phyloP scores from a whole-genome alignment of 257 asterid genomes.

The Ocimum tenuiflorum region DNA sequence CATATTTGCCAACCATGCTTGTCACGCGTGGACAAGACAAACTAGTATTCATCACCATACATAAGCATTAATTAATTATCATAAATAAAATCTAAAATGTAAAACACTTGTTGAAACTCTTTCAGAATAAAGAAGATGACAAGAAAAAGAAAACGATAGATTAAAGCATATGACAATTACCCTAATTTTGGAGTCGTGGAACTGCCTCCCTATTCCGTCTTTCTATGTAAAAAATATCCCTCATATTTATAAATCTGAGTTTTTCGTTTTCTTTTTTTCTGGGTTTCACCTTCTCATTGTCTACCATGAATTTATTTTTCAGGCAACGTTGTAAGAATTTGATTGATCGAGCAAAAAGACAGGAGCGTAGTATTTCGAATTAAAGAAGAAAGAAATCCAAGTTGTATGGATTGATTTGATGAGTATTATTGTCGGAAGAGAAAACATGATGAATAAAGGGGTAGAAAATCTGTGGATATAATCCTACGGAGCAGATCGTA shows the following conservation, averaged over 20 bases:
- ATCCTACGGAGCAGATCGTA: no score
- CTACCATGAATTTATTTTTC: constrained; percentile 4
- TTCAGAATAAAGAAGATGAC: no score
- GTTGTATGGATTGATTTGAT: not conserved
- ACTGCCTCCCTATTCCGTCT: no score
- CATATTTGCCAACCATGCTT: not conserved
- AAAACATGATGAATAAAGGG: constrained; percentile 11
- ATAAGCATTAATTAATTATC: not conserved
- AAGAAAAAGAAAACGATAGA: no score
- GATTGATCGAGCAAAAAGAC: constrained; percentile 11
- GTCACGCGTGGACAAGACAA: not conserved
- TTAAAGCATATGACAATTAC: no score
- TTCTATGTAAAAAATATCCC: no score
- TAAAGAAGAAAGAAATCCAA: not conserved
- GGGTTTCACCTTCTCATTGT: not conserved
- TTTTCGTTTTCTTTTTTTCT: no score
- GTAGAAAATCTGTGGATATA: not conserved
- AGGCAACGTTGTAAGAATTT: constrained; percentile 17
- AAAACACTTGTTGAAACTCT: no score
- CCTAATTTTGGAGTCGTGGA: no score
- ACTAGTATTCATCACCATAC: not conserved
- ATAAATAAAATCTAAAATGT: not conserved
- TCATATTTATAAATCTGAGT: no score
- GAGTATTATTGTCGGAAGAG: not conserved
- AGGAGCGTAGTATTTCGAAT: not conserved